Conservation (phyloP, 176 grass and related monocot genomes). For the Eremochloa ophiuroides region DNA sequence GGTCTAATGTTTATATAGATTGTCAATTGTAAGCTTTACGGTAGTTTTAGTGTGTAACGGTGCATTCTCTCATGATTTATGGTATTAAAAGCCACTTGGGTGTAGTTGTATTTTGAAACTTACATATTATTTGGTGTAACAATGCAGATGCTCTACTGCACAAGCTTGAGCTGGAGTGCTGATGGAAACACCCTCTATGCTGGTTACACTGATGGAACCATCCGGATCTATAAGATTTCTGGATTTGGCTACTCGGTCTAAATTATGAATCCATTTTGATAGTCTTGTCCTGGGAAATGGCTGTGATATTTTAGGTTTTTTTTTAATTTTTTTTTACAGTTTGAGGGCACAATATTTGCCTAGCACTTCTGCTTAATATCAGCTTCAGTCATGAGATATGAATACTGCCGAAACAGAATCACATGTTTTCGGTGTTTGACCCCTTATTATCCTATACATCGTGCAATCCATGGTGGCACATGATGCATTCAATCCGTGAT, state of each 20-base stretch:
- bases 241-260: slow-evolving; percentile 56
- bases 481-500: too few species aligned
- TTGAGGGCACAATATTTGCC: slow-evolving; percentile 36
- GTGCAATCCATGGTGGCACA: too few species aligned
- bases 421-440: slow-evolving; percentile 3
- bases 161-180: slow-evolving; percentile 80
- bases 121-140: not conserved
- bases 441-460: not conserved
- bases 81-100: too few species aligned
- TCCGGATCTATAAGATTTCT: slow-evolving; percentile 65
- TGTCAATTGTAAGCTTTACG: not conserved
- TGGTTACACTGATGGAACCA: slow-evolving; percentile 82
- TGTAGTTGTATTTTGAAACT: not conserved
- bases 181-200: slow-evolving; percentile 84
- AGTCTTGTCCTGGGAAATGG: not conserved
- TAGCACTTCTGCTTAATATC: slow-evolving; percentile 27
- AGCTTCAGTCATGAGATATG: slow-evolving; percentile 33
- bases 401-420: slow-evolving; percentile 32
- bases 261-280: slow-evolving; percentile 19
- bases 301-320: slow-evolving; percentile 12
- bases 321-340: slow-evolving; percentile 29
- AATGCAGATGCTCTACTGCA: slow-evolving; percentile 74
- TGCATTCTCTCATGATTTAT: not conserved
- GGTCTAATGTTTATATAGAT: too few species aligned
- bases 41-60: not conserved